phyloP scores from a whole-genome alignment of 2,329 filamentous ascomycete genomes.

The Arthrinium puccinioides region DNA sequence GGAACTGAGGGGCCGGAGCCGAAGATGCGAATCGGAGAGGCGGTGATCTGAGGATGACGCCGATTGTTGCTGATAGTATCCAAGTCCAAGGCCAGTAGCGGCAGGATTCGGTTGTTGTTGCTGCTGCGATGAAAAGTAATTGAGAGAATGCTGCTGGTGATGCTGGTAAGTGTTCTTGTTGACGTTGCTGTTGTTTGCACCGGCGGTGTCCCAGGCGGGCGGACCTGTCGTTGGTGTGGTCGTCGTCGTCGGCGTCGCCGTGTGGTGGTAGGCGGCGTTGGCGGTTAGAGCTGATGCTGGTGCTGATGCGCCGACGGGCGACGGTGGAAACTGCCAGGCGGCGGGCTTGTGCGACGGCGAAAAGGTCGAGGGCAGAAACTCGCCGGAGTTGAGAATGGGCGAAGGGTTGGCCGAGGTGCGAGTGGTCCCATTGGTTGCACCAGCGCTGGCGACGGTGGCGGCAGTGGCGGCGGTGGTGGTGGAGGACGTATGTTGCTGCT shows the following conservation, averaged over 20 bases:
- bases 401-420: constrained; percentile 36
- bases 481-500: constrained; percentile 12
- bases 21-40: constrained; percentile 26
- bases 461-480: constrained; percentile 28
- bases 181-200: neutral
- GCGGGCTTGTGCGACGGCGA: constrained; percentile 19
- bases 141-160: neutral
- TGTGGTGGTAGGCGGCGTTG: constrained; percentile 5
- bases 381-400: constrained; percentile 35
- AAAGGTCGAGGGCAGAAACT: constrained; percentile 35
- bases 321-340: constrained; percentile 14
- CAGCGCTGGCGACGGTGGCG: constrained; percentile 22
- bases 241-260: neutral
- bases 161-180: too few relatives aligned
- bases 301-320: constrained; percentile 12
- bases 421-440: constrained; percentile 17
- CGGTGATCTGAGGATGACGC: constrained; percentile 15
- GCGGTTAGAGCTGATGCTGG: constrained; percentile 12
- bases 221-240: neutral
- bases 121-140: neutral
- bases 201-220: constrained; percentile 2
- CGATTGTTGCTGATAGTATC: neutral
- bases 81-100: too few relatives aligned
- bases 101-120: neutral
- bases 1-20: constrained; percentile 32